Evolutionary conservation across 116 monocot species (phyloP), one percentile per base, ranked within the genome.

Genomic region (Cymodocea nodosa): DNA sequence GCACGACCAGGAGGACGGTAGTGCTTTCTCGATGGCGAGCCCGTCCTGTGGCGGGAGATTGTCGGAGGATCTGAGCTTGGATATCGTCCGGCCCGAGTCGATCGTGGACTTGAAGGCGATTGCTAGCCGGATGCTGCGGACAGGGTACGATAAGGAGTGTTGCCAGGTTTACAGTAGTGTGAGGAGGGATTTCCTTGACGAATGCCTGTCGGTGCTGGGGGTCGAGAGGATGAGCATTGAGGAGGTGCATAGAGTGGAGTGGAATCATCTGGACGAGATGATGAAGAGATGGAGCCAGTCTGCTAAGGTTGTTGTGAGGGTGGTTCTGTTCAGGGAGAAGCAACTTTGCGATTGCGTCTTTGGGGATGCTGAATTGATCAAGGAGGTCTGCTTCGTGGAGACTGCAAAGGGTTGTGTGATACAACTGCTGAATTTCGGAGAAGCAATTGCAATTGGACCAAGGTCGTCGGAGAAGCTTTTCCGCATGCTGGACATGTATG

Each of bases 391-490:
- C 71, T 89, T 89, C 62, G 23, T 72, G 0, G 80, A 84, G 67
- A 75, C 80, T 0, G 74, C 82, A 13, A 94, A 84, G 64, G 82
- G 84, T 1, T 82, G 84, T 40, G 77, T 89, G 20, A 70, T 86
- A 68, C 83, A 89, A 77, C 67, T 94, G 56, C 71, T 94, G 17
- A 89, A 84, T 64, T 94, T 94, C 56, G 94, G 84, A 15, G 89
- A 84, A 53, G 94, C 94, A 0, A 59, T 94, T 39, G 78, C 89
- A 0, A 80, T 94, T 19, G 74, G 69, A 22, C 73, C 56, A 36
- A 66, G 86, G 50, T 80, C 94, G 0, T 70, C 94, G 0, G 94
- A 94, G 80, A 94, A 94, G 82, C 74, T 94, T 15, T 94, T 94
- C 60, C 70, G 89, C 30, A 82, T 86, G 8, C 80, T 94, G 4